phyloP scores from a whole-genome alignment of 2,329 filamentous ascomycete genomes.

The Reticulascus tulasneorum region DNA sequence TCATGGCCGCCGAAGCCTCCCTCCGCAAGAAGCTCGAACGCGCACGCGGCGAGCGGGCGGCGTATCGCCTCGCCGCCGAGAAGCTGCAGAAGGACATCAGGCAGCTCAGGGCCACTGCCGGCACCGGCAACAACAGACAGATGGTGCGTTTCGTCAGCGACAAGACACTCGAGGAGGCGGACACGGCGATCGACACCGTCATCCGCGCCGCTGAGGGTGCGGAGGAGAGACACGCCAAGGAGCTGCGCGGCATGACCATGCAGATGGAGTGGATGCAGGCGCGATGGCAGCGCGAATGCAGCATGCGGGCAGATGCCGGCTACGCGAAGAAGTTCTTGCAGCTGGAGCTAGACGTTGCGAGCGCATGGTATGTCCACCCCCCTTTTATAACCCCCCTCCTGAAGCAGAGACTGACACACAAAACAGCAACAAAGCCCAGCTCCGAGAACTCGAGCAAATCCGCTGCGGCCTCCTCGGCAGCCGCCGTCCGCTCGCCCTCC shows the following conservation, averaged over 20 bases:
- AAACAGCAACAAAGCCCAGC: slow-evolving; percentile 83
- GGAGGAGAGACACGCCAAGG: slow-evolving; percentile 66
- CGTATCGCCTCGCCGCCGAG: slow-evolving; percentile 50
- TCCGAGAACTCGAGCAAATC: slow-evolving; percentile 80
- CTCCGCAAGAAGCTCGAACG: slow-evolving; percentile 66
- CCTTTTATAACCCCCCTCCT: neutral
- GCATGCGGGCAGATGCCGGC: slow-evolving; percentile 73
- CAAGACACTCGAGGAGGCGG: slow-evolving; percentile 31
- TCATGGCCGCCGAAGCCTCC: slow-evolving; percentile 52
- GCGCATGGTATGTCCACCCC: slow-evolving; percentile 72
- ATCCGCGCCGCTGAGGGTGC: slow-evolving; percentile 56
- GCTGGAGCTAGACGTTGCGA: slow-evolving; percentile 75
- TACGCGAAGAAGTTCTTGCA: slow-evolving; percentile 84
- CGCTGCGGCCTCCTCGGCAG: slow-evolving; percentile 41
- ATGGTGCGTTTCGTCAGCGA: slow-evolving; percentile 25
- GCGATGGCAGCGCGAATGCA: slow-evolving; percentile 73
- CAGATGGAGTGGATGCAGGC: slow-evolving; percentile 91
- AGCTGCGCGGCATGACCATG: slow-evolving; percentile 77
- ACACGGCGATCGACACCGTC: slow-evolving; percentile 54
- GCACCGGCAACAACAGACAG: slow-evolving; percentile 23
- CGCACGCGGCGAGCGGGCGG: slow-evolving; percentile 61
- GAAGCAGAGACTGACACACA: slow-evolving; percentile 19
- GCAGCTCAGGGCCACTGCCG: slow-evolving; percentile 37
- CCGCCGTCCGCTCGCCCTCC: slow-evolving; percentile 29
- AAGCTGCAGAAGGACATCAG: slow-evolving; percentile 50